Percentiles rank a stretch among this genome's conserved stretches.
Conservation (phyloP, 2,329 filamentous ascomycete species). For the Myriangium duriaei region DNA sequence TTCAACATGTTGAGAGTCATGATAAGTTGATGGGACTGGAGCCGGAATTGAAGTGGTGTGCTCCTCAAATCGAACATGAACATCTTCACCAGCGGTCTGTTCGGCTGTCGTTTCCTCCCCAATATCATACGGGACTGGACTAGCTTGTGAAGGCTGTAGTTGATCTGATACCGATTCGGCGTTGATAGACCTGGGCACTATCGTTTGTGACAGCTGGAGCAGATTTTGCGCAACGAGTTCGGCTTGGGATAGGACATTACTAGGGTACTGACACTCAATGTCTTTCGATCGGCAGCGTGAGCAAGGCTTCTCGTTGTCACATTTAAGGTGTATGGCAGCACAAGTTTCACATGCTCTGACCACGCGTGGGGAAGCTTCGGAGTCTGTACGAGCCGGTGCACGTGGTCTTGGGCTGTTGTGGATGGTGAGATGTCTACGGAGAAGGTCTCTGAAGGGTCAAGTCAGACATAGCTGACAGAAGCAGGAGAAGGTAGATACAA, state of each 20-base stretch:
- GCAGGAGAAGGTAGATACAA: conserved; percentile 11
- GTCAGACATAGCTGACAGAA: no score
- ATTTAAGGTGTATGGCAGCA: conserved; percentile 40
- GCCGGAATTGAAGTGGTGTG: no score
- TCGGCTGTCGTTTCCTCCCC: no score
- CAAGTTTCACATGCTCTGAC: conserved; percentile 41
- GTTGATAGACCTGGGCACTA: not conserved
- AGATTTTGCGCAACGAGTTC: conserved; percentile 18
- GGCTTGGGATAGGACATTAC: conserved; percentile 19
- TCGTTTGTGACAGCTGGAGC: conserved; percentile 6
- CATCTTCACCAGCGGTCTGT: no score
- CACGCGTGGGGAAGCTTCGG: conserved; percentile 24
- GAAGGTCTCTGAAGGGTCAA: conserved; percentile 32
- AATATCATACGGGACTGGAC: no score
- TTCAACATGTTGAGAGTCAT: no score
- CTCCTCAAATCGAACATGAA: no score
- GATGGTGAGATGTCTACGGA: conserved; percentile 39
- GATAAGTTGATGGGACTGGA: no score
- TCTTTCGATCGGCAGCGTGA: conserved; percentile 38
- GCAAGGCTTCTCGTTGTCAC: conserved; percentile 43
- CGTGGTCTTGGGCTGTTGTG: conserved; percentile 29
- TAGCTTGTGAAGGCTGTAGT: no score
- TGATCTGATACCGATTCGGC: conserved; percentile 5
- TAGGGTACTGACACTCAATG: no score
- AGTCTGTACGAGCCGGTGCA: conserved; percentile 16